A percentile compares a stretch with the other conserved stretches of the same genome.
These are phyloP conservation scores for Aspergillus sp. DNA, from an alignment of 2,329 filamentous ascomycete species.

Conservation along the genomic window DNA sequence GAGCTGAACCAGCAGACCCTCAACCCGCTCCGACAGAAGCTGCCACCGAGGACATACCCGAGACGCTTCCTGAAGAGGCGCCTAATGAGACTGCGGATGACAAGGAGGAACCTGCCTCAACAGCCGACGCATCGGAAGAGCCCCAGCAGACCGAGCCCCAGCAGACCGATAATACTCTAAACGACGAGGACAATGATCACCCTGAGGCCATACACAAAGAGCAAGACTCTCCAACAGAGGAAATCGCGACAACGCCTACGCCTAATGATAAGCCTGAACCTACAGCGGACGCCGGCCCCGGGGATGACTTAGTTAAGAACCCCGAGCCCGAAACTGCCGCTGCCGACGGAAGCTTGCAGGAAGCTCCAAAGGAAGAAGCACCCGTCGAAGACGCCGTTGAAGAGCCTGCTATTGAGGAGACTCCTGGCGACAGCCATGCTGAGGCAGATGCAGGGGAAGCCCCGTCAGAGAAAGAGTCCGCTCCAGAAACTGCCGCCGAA, in stretches of 20 bases:
- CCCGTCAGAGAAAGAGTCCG: background rate
- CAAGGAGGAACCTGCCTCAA: no score
- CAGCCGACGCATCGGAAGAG: background rate
- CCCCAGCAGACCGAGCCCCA: background rate
- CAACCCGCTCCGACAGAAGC: background rate
- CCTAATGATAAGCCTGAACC: background rate
- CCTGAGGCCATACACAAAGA: conserved; percentile 3
- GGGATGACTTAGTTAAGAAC: conserved; percentile 5
- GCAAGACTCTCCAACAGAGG: conserved; percentile 10
- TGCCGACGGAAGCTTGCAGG: conserved; percentile 7
- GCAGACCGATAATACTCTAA: background rate
- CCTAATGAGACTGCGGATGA: conserved; percentile 4
- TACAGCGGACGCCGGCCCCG: conserved; percentile 4
- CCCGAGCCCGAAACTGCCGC: conserved; percentile 11
- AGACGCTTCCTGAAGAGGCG: background rate
- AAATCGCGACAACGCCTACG: background rate
- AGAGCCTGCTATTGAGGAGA: conserved; percentile 11
- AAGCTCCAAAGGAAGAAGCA: conserved; percentile 6
- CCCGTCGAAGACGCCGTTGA: background rate
- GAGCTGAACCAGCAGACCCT: conserved; percentile 7
- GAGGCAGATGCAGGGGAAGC: background rate
- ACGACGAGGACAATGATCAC: background rate
- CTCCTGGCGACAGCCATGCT: background rate
- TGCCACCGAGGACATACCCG: background rate
- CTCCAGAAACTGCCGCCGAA: background rate